phyloP scores from a whole-genome alignment of 305 asterid species.

The Ilex paraguariensis region DNA sequence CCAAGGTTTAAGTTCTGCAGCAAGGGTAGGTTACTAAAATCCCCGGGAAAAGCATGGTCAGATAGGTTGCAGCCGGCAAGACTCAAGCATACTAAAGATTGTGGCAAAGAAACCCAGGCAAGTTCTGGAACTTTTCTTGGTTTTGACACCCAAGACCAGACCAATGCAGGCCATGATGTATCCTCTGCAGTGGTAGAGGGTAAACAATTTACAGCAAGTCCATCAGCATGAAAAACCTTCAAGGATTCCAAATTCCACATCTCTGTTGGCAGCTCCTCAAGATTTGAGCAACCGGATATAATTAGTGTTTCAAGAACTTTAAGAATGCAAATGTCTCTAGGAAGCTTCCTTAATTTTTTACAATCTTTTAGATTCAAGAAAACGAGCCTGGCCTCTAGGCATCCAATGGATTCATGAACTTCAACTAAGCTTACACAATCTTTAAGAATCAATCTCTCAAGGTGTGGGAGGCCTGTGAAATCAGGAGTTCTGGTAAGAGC shows the following conservation, averaged over 20 bases:
- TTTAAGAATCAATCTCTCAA: conserved; percentile 10
- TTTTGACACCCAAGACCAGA: conserved; percentile 1
- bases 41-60: conserved; percentile 10
- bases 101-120: conserved; percentile 1
- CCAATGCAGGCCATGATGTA: not conserved
- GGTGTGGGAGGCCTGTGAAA: conserved; percentile 12
- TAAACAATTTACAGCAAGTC: not conserved
- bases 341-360: conserved; percentile 7
- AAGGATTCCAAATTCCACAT: conserved; percentile 5
- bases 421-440: conserved; percentile 11
- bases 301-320: conserved; percentile 2
- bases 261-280: conserved; percentile 1
- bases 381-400: conserved; percentile 5
- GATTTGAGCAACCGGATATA: conserved; percentile 14
- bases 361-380: conserved; percentile 14
- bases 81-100: conserved; percentile 12
- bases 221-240: not conserved
- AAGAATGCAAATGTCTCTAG: not conserved
- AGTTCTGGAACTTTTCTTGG: conserved; percentile 8
- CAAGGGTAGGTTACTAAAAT: conserved; percentile 11
- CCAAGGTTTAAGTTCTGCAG: conserved; percentile 12
- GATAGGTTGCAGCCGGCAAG: conserved; percentile 19
- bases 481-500: conserved; percentile 10
- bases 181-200: not conserved
- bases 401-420: conserved; percentile 18